Base-by-base conservation (phyloP, 2,329 filamentous ascomycete genomes). In the Penicillium frequentans region DNA sequence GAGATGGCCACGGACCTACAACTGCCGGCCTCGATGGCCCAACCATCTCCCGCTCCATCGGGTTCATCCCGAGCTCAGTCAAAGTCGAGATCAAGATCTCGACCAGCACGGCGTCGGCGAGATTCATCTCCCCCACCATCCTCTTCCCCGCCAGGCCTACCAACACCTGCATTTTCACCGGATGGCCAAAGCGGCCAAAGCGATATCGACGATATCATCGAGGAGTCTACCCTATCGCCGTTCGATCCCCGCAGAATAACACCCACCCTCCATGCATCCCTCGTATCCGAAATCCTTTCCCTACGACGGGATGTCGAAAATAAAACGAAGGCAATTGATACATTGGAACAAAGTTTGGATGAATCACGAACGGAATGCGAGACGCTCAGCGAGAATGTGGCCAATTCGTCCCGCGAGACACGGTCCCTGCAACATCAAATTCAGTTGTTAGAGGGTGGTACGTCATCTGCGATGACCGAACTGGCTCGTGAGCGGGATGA, bases 241-340 rank as follows among this genome's bases (percentile, higher is more conserved):
- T 80, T 97, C 29, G 95, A 99, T 70, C 92, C 95, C 3, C 86
- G 93, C 54, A 86, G 95, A 37, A 97, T 99, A 70, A 99, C 95
- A 0, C 95, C 95, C 1, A 98, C 93, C 0, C 79, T 99, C 11
- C 95, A 98, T 73, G 95, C 95, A 9, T 97, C 91, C 49, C 80
- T 99, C 7, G 93, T 99, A 1, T 93, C 93, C 0, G 95, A 99
- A 73, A 99, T 99, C 61, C 80, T 99, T 39, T 86, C 87, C 2
- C 78, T 99, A 49, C 86, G 93, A 23, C 84, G 95, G 56, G 95
- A 99, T 63, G 86, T 98, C 60, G 95, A 99, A 70, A 91, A 90
- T 43, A 97, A 96, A 75, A 84, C 88, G 45, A 90, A 86, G 66
- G 84, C 91, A 52, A 96, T 99, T 54, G 93, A 97, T 70, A 86